Percentiles rank a stretch among this genome's conserved stretches.
Conservation (phyloP, 2,329 filamentous ascomycete species). For the Coniosporium tulheliwenetii region DNA sequence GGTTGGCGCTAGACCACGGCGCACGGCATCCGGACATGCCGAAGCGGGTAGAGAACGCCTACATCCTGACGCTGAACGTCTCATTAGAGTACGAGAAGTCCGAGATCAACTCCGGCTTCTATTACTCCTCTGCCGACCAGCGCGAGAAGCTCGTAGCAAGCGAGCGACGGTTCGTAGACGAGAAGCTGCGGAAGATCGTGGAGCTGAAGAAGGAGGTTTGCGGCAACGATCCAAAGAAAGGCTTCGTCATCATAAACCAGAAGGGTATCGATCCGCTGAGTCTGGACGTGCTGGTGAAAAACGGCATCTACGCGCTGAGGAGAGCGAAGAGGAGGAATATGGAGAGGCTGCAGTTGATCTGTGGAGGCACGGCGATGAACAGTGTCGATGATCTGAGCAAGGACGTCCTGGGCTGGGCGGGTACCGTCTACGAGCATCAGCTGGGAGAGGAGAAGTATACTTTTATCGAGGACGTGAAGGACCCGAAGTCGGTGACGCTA, state of each 20-base stretch:
- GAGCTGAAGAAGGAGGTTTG: constrained; percentile 97
- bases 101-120: constrained; percentile 97
- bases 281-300: constrained; percentile 92
- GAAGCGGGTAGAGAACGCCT: constrained; percentile 87
- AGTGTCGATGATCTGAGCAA: constrained; percentile 85
- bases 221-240: constrained; percentile 81
- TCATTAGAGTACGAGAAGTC: constrained; percentile 98
- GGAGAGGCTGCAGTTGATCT: constrained; percentile 92
- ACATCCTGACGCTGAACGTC: constrained; percentile 89
- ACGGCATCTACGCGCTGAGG: constrained; percentile 86
- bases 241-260: constrained; percentile 96
- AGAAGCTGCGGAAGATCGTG: constrained; percentile 94
- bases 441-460: constrained; percentile 98
- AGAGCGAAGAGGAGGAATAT: constrained; percentile 97
- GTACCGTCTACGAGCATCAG: constrained; percentile 91
- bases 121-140: constrained; percentile 94
- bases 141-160: constrained; percentile 96
- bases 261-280: constrained; percentile 97
- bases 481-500: constrained; percentile 92
- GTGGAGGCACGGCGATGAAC: constrained; percentile 84
- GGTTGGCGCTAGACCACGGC: constrained; percentile 85
- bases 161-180: constrained; percentile 87
- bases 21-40: constrained; percentile 97
- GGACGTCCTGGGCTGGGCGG: constrained; percentile 87
- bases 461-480: constrained; percentile 96